Evolutionary conservation across 2,329 filamentous ascomycete species (phyloP), one percentile per base, ranked within the genome.

Genomic region (Aspergillus chevalieri): DNA sequence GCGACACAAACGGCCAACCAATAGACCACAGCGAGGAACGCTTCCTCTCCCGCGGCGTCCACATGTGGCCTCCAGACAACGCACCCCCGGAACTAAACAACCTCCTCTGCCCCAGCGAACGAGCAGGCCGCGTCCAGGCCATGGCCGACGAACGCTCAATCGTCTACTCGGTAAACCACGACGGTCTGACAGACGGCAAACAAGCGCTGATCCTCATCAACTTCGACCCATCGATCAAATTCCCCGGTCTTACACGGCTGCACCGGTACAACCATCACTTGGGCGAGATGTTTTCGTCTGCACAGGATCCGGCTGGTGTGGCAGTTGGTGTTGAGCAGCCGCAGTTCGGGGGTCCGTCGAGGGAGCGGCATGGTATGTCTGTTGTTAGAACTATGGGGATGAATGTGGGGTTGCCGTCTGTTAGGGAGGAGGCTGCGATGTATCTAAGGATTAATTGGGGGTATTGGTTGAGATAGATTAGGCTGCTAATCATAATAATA

Each of bases 1-100:
- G 51, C 12, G 54, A 65, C 41, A 49, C 56, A 6, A 54, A 62
- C 22, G 61, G 58, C 6, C 43, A 47, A 12, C 59, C 62, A 1
- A 54, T 71, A 12, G 60, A 65, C 34, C 53, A 59, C 38, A 69
- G 65, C 10, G 70, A 74, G 46, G 67, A 73, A 48, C 62, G 62
- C 14, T 74, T 70, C 47, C 52, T 56, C 8, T 64, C 67, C n/a
- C 65, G 69, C 8, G 68, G 68, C 4, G 63, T 71, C 38, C 60
- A 60, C 8, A 54, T 75, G 21, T 75, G 73, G 73, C 73, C 73
- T 3, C 59, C 67, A 7, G 63, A 69, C 21, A 50, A 72, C 39
- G 67, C 69, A 0, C 70, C 71, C 0, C 47, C 56, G 21, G 69
- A 69, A 42, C 52, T 75, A 1, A 58, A 65, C 6, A 56, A 65